Percentiles rank a stretch among this genome's conserved stretches.
phyloP scores from a whole-genome alignment of 768 basidiomycete species.

The Tubosaeta sp. region DNA sequence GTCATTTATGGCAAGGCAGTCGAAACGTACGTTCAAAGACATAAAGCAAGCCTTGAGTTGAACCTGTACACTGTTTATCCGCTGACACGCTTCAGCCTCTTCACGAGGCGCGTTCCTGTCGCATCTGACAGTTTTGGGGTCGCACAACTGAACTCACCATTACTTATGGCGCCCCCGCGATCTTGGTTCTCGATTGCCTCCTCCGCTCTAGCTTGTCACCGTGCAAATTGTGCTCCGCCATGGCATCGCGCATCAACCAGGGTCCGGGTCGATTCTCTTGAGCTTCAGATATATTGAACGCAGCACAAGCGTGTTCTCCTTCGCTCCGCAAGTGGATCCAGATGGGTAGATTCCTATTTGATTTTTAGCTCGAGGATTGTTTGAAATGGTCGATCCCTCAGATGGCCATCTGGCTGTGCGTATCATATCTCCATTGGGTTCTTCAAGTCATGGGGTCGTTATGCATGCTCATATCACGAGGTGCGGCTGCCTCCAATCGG shows the following conservation, averaged over 20 bases:
- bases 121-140: constrained; percentile 33
- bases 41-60: constrained; percentile 18
- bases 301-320: constrained; percentile 18
- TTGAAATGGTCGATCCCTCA: constrained; percentile 19
- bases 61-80: constrained; percentile 6
- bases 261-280: constrained; percentile 15
- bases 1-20: neutral
- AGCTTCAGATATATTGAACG: constrained; percentile 3
- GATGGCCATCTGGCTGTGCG: constrained; percentile 18
- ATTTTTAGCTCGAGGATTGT: constrained; percentile 3
- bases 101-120: constrained; percentile 20
- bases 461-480: constrained; percentile 16
- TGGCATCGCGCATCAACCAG: constrained; percentile 10
- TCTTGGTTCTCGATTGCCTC: neutral
- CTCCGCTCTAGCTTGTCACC: constrained; percentile 6
- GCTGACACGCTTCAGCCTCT: constrained; percentile 10
- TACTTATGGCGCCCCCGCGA: neutral
- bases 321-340: constrained; percentile 15
- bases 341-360: constrained; percentile 1
- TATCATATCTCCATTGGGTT: constrained; percentile 19
- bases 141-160: constrained; percentile 10
- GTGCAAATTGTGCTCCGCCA: neutral
- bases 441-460: constrained; percentile 9
- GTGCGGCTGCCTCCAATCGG: constrained; percentile 12
- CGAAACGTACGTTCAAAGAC: constrained; percentile 12